Conservation (phyloP, 306 rosid genomes). For the Prunus salicina region DNA sequence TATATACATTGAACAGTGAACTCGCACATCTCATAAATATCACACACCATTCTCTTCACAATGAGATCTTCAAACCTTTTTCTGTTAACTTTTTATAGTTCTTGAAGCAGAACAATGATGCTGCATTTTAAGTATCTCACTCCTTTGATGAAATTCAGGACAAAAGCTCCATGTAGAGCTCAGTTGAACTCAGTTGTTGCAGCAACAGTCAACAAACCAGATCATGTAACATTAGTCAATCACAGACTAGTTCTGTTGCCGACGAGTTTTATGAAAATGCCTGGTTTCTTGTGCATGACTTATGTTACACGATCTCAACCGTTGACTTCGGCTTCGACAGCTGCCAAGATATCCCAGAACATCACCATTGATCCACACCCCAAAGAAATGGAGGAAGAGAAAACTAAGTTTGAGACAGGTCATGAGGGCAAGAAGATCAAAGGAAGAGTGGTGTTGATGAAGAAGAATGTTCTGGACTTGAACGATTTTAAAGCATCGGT, state of each 20-base stretch:
- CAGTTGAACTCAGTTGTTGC: not conserved
- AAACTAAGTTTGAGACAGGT: too few relatives aligned
- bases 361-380: not conserved
- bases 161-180: not conserved
- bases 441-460: conserved; percentile 75
- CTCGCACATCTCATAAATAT: not conserved
- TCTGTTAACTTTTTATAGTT: not conserved
- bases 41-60: not conserved
- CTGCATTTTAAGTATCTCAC: conserved; percentile 3
- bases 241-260: not conserved
- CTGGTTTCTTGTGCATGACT: too few relatives aligned
- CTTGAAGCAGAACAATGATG: not conserved
- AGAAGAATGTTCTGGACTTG: conserved; percentile 66
- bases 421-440: conserved; percentile 22
- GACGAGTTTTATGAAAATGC: not conserved
- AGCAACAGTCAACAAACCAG: not conserved
- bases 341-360: not conserved
- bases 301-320: not conserved
- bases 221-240: not conserved
- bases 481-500: conserved; percentile 53
- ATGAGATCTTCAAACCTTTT: not conserved
- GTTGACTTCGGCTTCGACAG: not conserved
- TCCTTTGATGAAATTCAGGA: not conserved
- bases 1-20: not conserved
- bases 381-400: too few relatives aligned